Conservation (phyloP, 2,329 filamentous ascomycete genomes). For the Talaromyces sp. region DNA sequence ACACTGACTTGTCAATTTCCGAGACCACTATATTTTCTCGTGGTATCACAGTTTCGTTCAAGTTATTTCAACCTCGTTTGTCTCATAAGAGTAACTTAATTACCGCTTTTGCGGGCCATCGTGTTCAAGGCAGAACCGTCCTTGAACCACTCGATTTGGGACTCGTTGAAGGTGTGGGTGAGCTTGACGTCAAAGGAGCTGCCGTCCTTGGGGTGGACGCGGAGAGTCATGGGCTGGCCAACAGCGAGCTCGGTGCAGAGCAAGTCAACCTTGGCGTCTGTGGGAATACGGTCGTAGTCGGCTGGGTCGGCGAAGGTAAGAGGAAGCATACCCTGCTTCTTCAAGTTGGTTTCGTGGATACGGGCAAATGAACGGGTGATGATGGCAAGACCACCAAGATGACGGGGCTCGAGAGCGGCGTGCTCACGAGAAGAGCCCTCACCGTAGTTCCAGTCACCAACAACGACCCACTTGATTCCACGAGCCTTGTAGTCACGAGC, state of each 20-base stretch:
- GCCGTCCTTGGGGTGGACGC: constrained; percentile 87
- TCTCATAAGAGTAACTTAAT: constrained; percentile 26
- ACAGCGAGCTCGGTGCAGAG: constrained; percentile 84
- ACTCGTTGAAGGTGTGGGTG: constrained; percentile 94
- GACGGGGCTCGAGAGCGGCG: constrained; percentile 93
- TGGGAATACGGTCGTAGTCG: constrained; percentile 96
- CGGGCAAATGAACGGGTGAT: constrained; percentile 93
- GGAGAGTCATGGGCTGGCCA: constrained; percentile 87
- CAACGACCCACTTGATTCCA: constrained; percentile 92
- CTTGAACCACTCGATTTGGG: constrained; percentile 98
- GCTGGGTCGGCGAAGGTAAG: constrained; percentile 90
- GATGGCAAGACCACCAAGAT: constrained; percentile 94
- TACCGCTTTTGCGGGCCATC: constrained; percentile 70
- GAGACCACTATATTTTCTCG: constrained; percentile 1
- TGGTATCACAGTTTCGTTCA: constrained; percentile 9
- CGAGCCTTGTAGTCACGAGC: constrained; percentile 98
- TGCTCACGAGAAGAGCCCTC: constrained; percentile 98
- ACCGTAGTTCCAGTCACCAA: constrained; percentile 99
- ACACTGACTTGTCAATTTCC: neutral
- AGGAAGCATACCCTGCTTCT: constrained; percentile 99
- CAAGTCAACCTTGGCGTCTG: constrained; percentile 88
- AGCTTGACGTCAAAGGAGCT: constrained; percentile 76
- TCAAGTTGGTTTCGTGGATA: constrained; percentile 99
- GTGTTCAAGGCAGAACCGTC: constrained; percentile 97
- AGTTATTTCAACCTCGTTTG: constrained; percentile 3